Base-by-base conservation (phyloP, 345 rosid species). In the Acer campestre region DNA sequence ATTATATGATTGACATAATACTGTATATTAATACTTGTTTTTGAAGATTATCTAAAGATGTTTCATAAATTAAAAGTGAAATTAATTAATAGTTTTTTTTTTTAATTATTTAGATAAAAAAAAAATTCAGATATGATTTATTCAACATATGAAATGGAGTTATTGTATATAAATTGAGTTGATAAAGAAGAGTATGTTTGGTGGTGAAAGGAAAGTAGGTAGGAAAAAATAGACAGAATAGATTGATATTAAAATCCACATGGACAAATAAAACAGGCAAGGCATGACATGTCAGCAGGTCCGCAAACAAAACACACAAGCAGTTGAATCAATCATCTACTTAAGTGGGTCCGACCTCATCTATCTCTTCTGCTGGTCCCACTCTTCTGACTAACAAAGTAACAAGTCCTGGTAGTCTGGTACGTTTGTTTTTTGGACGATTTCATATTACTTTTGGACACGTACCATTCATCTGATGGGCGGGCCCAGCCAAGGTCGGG, bases 181-280 rank as follows among this genome's bases (percentile, higher is more conserved):
- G 55, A 49, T 49, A 49, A 49, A 49, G 18, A 49, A 49, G 14
- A 49, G 14, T 14, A 13, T 49, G 55, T 53, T 53, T 53, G 0
- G 58, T 53, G 3, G 58, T 70, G 79, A 76, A 65, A 74, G 78
- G 78, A 72, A 76, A 31, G 67, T 40, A 62, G 63, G 20, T 23
- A 62, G 72, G 51, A 62, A 17, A 71, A 71, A 55, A 73, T 42
- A 23, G 85, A 83, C 70, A 69, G 6, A 62, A 31, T 27, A 51
- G 75, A 5, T 10, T 17, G 70, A 23, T 14, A 71, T 55, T 71
- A 71, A 81, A 82, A 68, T 61, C 76, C 78, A 82, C 73, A 77
- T 75, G 81, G 73, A 25, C 23, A 49, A 29, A 42, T 10, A 27
- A 51, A 84, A 73, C 74, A 62, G 7, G 17, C 51, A 72, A 76